Conservation (phyloP, 202 grass and related monocot genomes). For the Schoenoplectus triqueter region DNA sequence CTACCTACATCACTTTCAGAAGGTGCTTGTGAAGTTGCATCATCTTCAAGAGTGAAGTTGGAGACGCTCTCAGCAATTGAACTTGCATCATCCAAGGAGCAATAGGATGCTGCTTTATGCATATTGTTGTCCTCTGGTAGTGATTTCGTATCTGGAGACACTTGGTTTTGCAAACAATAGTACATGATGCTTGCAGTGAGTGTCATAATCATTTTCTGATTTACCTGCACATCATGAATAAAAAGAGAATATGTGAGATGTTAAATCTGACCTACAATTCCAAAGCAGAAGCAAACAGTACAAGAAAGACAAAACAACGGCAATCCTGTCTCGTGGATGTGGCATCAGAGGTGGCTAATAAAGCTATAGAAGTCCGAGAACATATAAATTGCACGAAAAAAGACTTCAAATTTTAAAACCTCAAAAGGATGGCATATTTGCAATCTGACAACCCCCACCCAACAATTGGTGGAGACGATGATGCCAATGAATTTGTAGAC, state of each 20-base stretch:
- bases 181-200: slow-evolving; percentile 96
- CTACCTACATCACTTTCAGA: slow-evolving; percentile 41
- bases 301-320: too few species aligned
- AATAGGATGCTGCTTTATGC: slow-evolving; percentile 36
- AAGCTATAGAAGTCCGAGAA: too few species aligned
- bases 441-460: background rate
- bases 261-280: background rate
- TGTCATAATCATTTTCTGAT: slow-evolving; percentile 98
- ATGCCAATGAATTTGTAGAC: background rate
- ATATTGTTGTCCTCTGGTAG: slow-evolving; percentile 47
- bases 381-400: background rate
- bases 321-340: too few species aligned
- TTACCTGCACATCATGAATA: slow-evolving; percentile 64
- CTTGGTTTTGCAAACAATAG: slow-evolving; percentile 77
- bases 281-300: background rate
- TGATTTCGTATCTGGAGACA: slow-evolving; percentile 51
- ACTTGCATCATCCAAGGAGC: slow-evolving; percentile 60
- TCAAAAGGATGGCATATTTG: background rate
- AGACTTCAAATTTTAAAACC: background rate
- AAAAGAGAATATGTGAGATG: background rate
- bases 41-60: slow-evolving; percentile 51
- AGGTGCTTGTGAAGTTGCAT: slow-evolving; percentile 26
- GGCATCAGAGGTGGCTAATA: too few species aligned
- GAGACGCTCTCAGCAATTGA: slow-evolving; percentile 56
- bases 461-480: background rate